A percentile compares a stretch with the other conserved stretches of the same genome.
Evolutionary conservation across 495 filamentous ascomycete species (phyloP).

Genomic region (Neurospora sp.): DNA sequence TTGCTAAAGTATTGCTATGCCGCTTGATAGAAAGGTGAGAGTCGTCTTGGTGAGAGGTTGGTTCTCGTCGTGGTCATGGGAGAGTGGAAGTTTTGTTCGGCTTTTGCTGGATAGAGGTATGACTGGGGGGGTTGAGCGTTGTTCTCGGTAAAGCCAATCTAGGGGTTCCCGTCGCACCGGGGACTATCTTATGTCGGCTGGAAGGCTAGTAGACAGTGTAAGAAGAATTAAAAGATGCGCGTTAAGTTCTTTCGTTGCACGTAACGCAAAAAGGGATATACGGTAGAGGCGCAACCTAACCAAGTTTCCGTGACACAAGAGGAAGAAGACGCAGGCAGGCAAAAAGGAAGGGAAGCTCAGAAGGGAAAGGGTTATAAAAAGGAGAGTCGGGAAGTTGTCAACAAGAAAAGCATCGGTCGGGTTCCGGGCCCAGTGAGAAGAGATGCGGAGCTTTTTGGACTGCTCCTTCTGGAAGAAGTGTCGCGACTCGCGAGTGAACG

Average conservation of each 20-base stretch:
- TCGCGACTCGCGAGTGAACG: no score
- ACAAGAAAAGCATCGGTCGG: not conserved
- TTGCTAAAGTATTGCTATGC: not conserved
- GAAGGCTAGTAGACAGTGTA: not conserved
- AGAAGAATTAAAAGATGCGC: not conserved
- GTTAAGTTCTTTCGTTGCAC: not conserved
- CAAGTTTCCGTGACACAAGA: not conserved
- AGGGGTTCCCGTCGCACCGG: not conserved
- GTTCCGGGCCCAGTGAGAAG: not conserved
- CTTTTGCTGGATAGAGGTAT: not conserved
- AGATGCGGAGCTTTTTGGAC: constrained; percentile 3
- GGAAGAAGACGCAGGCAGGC: not conserved
- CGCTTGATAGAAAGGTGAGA: not conserved
- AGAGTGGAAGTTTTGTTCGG: not conserved
- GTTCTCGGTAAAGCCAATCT: not conserved
- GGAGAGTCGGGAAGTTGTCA: not conserved
- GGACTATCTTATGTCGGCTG: not conserved
- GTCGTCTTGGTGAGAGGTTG: not conserved
- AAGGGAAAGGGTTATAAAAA: not conserved
- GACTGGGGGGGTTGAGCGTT: not conserved
- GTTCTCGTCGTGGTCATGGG: not conserved
- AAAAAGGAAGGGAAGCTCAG: not conserved
- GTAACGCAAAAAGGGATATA: not conserved
- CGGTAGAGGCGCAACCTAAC: not conserved
- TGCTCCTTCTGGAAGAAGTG: constrained; percentile 9